A percentile compares a stretch with the other conserved stretches of the same genome.
Evolutionary conservation across 768 basidiomycete species (phyloP).

Genomic region (Leccinum fibrillosum): DNA sequence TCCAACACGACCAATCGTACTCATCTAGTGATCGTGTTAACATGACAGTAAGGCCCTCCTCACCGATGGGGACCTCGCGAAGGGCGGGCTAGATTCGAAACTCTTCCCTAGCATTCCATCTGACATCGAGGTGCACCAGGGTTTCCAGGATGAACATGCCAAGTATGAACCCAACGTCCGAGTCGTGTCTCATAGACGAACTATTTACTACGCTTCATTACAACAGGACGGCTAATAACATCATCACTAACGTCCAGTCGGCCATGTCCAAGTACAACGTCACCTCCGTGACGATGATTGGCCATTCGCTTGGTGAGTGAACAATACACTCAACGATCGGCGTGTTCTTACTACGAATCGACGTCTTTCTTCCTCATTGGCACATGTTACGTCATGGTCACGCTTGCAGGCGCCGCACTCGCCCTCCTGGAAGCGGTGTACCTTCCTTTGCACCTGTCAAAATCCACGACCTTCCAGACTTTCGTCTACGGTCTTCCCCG

Average conservation of each 20-base stretch:
- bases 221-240: conserved; percentile 36
- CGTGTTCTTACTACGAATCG: neutral
- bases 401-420: conserved; percentile 29
- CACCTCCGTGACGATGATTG: conserved; percentile 40
- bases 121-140: conserved; percentile 40
- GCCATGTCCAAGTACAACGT: conserved; percentile 35
- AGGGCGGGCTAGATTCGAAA: conserved; percentile 30
- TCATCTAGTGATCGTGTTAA: neutral
- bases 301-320: conserved; percentile 39
- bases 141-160: conserved; percentile 44
- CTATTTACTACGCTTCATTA: conserved; percentile 21
- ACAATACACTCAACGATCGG: neutral
- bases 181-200: neutral
- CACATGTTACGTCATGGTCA: neutral
- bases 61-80: conserved; percentile 37
- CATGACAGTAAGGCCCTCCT: conserved; percentile 32
- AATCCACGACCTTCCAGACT: conserved; percentile 25
- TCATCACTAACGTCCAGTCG: conserved; percentile 41
- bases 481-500: conserved; percentile 36
- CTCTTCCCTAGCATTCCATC: conserved; percentile 47
- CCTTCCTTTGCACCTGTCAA: conserved; percentile 33
- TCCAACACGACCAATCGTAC: conserved; percentile 11
- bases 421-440: conserved; percentile 35
- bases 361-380: neutral
- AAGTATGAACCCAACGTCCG: conserved; percentile 27